Percentiles rank a stretch among this genome's conserved stretches.
Evolutionary conservation across 164 flowering plant genomes (phyloP).

Genomic region (Vitis rupestris): DNA sequence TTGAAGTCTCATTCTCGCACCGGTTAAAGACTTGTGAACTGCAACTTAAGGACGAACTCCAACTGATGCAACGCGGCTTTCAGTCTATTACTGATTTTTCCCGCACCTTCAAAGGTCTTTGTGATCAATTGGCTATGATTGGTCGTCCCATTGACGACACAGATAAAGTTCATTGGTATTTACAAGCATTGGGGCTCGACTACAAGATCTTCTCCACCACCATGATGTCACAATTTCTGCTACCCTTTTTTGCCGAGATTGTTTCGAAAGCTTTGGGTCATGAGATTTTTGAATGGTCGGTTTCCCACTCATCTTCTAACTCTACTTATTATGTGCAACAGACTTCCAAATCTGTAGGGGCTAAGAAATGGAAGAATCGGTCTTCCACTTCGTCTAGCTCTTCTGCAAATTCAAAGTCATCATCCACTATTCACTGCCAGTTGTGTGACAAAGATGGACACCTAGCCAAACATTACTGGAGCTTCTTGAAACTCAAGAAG

Average conservation of each 20-base stretch:
- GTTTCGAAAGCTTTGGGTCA: not conserved
- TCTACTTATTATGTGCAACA: not conserved
- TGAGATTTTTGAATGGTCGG: not conserved
- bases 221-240: too few relatives aligned
- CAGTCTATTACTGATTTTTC: not conserved
- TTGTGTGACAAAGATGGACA: not conserved
- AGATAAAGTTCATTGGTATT: too few relatives aligned
- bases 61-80: slow-evolving; percentile 2
- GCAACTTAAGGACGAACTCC: not conserved
- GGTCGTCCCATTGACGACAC: too few relatives aligned
- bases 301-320: not conserved
- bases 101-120: slow-evolving; percentile 5
- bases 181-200: too few relatives aligned
- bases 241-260: not conserved
- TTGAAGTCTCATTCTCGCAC: too few relatives aligned
- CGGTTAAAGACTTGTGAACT: too few relatives aligned
- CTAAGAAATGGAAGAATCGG: not conserved
- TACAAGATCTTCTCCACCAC: too few relatives aligned
- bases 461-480: not conserved
- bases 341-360: not conserved
- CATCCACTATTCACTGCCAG: not conserved
- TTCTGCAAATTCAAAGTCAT: not conserved
- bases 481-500: not conserved
- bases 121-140: slow-evolving; percentile 1
- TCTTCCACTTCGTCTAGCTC: not conserved